A percentile compares a stretch with the other conserved stretches of the same genome.
Conservation (phyloP, 257 asterid genomes). For the Capsicum rhomboideum region DNA sequence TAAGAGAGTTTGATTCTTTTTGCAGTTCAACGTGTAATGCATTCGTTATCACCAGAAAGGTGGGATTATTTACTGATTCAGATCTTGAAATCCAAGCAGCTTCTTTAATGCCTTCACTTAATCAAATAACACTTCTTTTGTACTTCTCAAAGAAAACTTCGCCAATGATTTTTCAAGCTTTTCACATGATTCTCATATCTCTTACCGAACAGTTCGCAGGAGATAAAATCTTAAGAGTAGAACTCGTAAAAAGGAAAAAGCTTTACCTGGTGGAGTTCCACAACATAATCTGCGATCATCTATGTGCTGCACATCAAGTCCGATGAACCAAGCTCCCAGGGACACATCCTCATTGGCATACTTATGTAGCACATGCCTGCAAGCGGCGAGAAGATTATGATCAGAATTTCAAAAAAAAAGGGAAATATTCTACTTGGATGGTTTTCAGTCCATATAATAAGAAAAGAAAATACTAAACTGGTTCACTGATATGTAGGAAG, state of each 20-base stretch:
- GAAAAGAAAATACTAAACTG: constrained; percentile 36
- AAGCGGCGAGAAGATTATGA: background rate
- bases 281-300: constrained; percentile 91
- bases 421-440: background rate
- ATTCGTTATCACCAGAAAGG: no score
- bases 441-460: background rate
- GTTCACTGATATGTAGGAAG: constrained; percentile 61
- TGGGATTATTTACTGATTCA: no score
- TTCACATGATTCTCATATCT: no score
- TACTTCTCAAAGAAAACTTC: no score
- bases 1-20: background rate
- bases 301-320: constrained; percentile 72
- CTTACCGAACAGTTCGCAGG: background rate
- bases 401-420: background rate
- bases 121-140: no score
- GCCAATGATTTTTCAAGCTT: no score
- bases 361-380: constrained; percentile 82
- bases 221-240: background rate
- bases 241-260: background rate
- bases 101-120: no score
- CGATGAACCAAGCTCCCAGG: constrained; percentile 88
- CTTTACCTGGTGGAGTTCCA: constrained; percentile 84
- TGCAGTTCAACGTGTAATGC: background rate
- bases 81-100: no score
- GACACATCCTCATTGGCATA: constrained; percentile 96